Evolutionary conservation across 1,284 basidiomycete species (phyloP).

Genomic region (Rhodotorula sp.): DNA sequence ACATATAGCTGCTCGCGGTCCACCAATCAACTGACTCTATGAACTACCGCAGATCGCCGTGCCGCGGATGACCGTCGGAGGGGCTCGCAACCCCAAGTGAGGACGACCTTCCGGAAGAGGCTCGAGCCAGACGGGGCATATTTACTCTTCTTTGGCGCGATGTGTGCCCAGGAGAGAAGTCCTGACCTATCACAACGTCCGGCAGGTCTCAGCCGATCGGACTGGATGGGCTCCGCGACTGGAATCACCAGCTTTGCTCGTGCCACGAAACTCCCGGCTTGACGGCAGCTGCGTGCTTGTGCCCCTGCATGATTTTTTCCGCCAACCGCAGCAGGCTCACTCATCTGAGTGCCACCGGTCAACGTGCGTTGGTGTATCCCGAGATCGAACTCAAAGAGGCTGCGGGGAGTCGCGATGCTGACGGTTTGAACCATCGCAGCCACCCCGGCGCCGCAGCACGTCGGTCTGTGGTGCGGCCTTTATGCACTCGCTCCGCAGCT

Average conservation of each 20-base stretch:
- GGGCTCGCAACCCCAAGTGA: conserved; percentile 25
- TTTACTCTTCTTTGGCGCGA: not conserved
- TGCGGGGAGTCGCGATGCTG: not conserved
- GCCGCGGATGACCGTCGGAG: conserved; percentile 23
- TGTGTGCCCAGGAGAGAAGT: not conserved
- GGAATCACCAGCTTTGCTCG: conserved; percentile 22
- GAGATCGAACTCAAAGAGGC: no score
- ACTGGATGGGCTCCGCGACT: conserved; percentile 29
- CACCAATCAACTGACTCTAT: not conserved
- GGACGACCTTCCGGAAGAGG: not conserved
- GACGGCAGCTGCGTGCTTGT: conserved; percentile 19
- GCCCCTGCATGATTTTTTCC: conserved; percentile 33
- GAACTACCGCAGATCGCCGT: not conserved
- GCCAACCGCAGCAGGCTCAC: conserved; percentile 22
- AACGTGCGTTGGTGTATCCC: conserved; percentile 18
- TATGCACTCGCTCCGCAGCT: conserved; percentile 34
- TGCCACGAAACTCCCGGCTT: conserved; percentile 25
- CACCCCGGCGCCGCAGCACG: conserved; percentile 11
- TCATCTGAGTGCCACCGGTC: conserved; percentile 21
- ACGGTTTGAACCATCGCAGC: conserved; percentile 3
- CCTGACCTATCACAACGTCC: not conserved
- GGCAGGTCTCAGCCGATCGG: conserved; percentile 22
- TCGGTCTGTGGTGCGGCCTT: conserved; percentile 29
- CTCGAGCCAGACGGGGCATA: not conserved
- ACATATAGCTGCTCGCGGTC: rapidly evolving